Conservation (phyloP, 106 monocot species). For the Narthecium ossifragum region DNA sequence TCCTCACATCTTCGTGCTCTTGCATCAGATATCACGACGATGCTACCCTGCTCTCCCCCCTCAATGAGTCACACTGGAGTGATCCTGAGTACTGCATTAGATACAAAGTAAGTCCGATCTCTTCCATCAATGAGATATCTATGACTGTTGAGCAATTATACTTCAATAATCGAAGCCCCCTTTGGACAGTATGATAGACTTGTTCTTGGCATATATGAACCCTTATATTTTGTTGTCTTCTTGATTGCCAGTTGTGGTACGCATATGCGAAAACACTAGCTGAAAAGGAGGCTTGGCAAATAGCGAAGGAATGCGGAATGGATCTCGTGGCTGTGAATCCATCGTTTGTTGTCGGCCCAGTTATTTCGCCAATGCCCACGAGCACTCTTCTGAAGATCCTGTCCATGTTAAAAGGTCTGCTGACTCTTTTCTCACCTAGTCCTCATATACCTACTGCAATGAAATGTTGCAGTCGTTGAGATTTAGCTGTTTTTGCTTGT, state of each 20-base stretch:
- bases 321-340: constrained; percentile 83
- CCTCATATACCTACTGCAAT: too few species aligned
- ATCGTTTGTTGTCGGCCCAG: constrained; percentile 73
- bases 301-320: constrained; percentile 38
- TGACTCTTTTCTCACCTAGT: too few species aligned
- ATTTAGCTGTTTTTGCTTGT: not conserved
- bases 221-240: too few species aligned
- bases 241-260: constrained; percentile 55
- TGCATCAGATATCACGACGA: constrained; percentile 61
- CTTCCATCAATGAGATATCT: not conserved
- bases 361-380: constrained; percentile 55
- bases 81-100: constrained; percentile 68
- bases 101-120: constrained; percentile 38
- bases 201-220: too few species aligned
- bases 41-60: constrained; percentile 30
- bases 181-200: too few species aligned
- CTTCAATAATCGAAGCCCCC: too few species aligned
- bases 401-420: constrained; percentile 47
- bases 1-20: constrained; percentile 87
- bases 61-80: constrained; percentile 90
- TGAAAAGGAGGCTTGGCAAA: constrained; percentile 77
- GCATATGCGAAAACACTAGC: constrained; percentile 79
- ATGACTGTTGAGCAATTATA: not conserved
- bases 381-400: constrained; percentile 56
- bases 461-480: too few species aligned